Conservation (phyloP, 257 asterid species). For the Eucommia ulmoides region DNA sequence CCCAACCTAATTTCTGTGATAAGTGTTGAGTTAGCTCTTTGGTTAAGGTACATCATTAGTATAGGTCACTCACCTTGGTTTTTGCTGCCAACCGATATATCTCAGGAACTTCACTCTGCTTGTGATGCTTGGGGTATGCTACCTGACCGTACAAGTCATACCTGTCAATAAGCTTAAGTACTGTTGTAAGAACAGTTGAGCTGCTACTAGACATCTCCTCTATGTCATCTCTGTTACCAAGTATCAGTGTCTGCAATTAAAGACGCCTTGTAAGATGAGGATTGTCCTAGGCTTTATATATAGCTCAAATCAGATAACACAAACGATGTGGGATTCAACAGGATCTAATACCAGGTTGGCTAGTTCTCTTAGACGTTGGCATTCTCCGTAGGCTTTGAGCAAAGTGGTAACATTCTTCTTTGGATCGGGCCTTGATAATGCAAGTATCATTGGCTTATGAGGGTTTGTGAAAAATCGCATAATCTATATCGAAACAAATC, state of each 20-base stretch:
- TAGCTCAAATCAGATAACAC: neutral
- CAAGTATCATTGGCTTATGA: conserved; percentile 73
- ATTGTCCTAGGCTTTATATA: neutral
- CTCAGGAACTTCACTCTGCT: conserved; percentile 52
- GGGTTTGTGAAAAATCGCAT: conserved; percentile 53
- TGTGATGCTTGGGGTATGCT: conserved; percentile 61
- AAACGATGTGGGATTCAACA: neutral
- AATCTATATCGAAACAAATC: conserved; percentile 30
- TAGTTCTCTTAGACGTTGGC: conserved; percentile 55
- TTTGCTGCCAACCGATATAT: conserved; percentile 70
- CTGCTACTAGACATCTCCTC: conserved; percentile 51
- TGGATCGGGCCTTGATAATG: conserved; percentile 61
- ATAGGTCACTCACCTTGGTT: conserved; percentile 11
- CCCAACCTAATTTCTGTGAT: conserved; percentile 23
- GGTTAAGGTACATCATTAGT: neutral
- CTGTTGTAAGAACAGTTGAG: conserved; percentile 47
- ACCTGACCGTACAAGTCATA: conserved; percentile 53
- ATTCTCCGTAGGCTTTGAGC: conserved; percentile 63
- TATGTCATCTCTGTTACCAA: conserved; percentile 59
- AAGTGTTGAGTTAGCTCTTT: conserved; percentile 1
- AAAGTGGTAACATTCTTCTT: conserved; percentile 53
- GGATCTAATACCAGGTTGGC: conserved; percentile 45
- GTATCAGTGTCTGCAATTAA: conserved; percentile 41
- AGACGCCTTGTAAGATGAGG: conserved; percentile 4
- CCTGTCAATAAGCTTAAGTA: conserved; percentile 51